Percentiles rank a stretch among this genome's conserved stretches.
These are phyloP conservation scores for Sphaerostilbella broomeana DNA, from an alignment of 2,329 filamentous ascomycete genomes.

Conservation along the genomic window DNA sequence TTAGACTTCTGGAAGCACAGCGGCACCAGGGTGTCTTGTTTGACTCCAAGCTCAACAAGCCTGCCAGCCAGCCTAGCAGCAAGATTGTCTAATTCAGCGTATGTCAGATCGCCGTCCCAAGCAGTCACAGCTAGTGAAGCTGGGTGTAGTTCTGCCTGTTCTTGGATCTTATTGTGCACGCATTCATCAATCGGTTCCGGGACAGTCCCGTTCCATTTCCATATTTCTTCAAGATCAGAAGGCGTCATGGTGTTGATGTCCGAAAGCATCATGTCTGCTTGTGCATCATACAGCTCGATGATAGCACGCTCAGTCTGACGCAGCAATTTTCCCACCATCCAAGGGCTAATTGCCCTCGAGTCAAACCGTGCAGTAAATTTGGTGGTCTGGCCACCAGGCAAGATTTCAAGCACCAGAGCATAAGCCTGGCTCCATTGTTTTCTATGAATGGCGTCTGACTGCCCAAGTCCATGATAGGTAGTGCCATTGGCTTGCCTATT, in stretches of 20 bases:
- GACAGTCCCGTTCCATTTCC: not conserved
- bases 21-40: not conserved
- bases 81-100: conserved; percentile 10
- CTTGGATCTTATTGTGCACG: not conserved
- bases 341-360: not conserved
- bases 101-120: conserved; percentile 4
- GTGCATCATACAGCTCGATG: too few species aligned
- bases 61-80: conserved; percentile 2
- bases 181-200: not conserved
- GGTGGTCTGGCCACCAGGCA: not conserved
- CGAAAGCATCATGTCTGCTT: too few species aligned
- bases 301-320: too few species aligned
- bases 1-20: conserved; percentile 6
- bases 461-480: too few species aligned
- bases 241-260: too few species aligned
- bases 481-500: not conserved
- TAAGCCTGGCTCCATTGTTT: not conserved
- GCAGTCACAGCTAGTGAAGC: conserved; percentile 2
- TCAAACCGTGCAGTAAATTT: not conserved
- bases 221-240: not conserved
- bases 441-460: not conserved
- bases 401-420: not conserved
- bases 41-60: conserved; percentile 10
- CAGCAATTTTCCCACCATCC: too few species aligned
- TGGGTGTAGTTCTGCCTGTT: not conserved